A percentile compares a stretch with the other conserved stretches of the same genome.
phyloP scores from a whole-genome alignment of 305 asterid species.

The Withania somnifera region DNA sequence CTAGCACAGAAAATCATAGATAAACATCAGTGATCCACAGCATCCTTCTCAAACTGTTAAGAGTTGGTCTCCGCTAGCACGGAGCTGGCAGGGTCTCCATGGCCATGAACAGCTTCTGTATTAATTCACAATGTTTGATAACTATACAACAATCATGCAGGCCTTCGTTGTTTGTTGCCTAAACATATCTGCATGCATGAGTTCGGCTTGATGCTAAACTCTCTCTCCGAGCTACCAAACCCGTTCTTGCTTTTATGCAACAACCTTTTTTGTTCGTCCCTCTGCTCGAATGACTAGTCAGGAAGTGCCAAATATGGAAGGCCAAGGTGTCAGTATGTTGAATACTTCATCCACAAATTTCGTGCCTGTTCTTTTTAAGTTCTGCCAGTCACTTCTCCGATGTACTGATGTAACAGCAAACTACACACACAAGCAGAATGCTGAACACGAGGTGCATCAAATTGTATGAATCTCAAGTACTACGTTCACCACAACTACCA shows the following conservation, averaged over 20 bases:
- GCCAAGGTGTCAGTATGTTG: not conserved
- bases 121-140: not conserved
- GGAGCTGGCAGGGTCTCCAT: not conserved
- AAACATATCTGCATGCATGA: not conserved
- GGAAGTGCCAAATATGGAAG: not conserved
- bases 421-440: not conserved
- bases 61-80: not conserved
- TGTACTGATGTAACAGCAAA: not conserved
- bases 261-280: not conserved
- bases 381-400: not conserved
- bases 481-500: conserved; percentile 22
- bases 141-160: not conserved
- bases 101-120: not conserved
- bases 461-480: not conserved
- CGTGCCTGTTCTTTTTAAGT: not conserved
- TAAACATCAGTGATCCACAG: not conserved
- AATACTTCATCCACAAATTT: not conserved
- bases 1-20: not conserved
- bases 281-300: not conserved
- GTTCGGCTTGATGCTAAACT: not conserved
- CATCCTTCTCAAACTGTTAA: not conserved
- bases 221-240: not conserved
- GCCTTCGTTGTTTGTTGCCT: not conserved
- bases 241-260: not conserved
- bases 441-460: not conserved